Base-by-base conservation (phyloP, 768 basidiomycete species). In the Naganishia onofrii region DNA sequence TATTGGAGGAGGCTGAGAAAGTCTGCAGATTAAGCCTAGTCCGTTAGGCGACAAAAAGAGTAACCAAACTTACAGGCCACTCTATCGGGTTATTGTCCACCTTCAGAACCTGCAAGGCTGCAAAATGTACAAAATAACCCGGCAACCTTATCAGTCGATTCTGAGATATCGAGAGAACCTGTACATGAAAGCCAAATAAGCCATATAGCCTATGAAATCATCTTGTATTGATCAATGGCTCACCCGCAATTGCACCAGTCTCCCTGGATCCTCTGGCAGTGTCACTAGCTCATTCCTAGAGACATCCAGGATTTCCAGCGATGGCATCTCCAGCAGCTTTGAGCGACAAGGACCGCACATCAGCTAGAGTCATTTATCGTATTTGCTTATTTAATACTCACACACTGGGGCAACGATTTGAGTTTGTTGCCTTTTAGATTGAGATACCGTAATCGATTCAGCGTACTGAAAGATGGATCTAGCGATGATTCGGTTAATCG, bases 271-370 rank as follows among this genome's bases (percentile, higher is more conserved):
- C 4, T 86, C 82, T 13, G 96, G 96, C 26, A 98, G 83, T 58
- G 84, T 83, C 78, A 86, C 88, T 74, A 99, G 87, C 81, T 89
- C 91, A 83, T 99, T 99, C 73, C 91, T 88, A 73, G 92, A 93
- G 52, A 99, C 85, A 80, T 99, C 96, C 72, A 99, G 83, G 70
- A 93, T 95, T 81, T 99, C 95, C 67, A 99, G 84, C 7, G 89
- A 89, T 3, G 89, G 87, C 83, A 98, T 88, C 21, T 87, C 83
- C 54, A 90, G 92, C 53, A 96, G 84, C 93, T 95, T 74, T 21
- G 17, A 56, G 9, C 42, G 38, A 44, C 38, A 21, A 32, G 5
- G 52, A 29, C 26, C n/a, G 52, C 34, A 38, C 19, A 28, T 48
- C 44, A 46, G 21, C 57, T 8, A 26, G 29, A 12, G n/a, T 12